Evolutionary conservation across 257 asterid species (phyloP), one percentile per base, ranked within the genome.

Genomic region (Thymus quinquecostatus): DNA sequence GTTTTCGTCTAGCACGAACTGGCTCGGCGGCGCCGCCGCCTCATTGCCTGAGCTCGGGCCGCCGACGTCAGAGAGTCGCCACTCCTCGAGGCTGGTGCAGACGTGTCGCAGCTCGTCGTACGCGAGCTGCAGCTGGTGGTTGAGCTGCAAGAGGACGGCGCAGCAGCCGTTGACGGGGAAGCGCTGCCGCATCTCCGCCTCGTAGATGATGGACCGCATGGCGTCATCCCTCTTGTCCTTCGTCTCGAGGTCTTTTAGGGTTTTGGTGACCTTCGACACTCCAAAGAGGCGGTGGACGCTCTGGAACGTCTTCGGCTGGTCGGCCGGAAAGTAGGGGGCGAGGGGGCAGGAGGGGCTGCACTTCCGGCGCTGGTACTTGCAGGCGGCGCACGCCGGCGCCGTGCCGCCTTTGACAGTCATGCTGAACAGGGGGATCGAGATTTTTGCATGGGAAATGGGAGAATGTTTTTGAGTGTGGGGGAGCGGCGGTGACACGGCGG

Each of bases 301-400:
- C 44, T 72, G 86, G 50, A 92, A 92, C n/a, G 67, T 75, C 38
- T 84, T 79, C 1, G 84, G 64, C 8, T 88, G 78, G 51, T 73
- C 73, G 2, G 94, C 83, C 0, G 96, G 96, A n/a, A 92, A 92
- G 62, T 86, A 85, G 0, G 92, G 89, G 2, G 96, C 96, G 32
- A 92, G 75, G 27, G 82, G 77, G 44, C 98, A 92, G 0, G 38
- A 58, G 0, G 89, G 61, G 10, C 79, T 67, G 49, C 98, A 92
- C 60, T 77, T 81, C 11, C 92, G 67, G 12, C 98, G 74, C 33
- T 84, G 96, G 62, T 80, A 88, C 44, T 86, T 92, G 83, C 98
- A 92, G 0, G 88, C 96, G 6, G 98, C 94, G 28, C 98, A 92
- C 4, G 96, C 93, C 0, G 88, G 88, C n/a, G 74, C 77, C 0